Evolutionary conservation across 108 stramenopile genomes (phyloP), one percentile per base, ranked within the genome.

Genomic region (Skeletonema menzelii): DNA sequence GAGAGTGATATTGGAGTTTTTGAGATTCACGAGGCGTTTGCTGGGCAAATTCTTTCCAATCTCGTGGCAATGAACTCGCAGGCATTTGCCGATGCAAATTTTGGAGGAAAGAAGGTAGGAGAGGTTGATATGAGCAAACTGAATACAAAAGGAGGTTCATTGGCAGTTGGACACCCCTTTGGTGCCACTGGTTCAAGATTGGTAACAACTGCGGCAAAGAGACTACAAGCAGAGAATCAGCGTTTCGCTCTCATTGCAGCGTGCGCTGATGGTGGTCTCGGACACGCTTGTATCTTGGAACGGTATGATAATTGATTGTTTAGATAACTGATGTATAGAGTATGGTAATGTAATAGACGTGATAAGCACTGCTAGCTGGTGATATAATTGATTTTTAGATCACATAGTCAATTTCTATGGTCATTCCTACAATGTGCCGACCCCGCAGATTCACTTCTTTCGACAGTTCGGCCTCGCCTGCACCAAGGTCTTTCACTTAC

Each of bases 11-110:
- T 96, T 73, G 97, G 95, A 32, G 97, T 98, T 13, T 97, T 96
- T 65, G 99, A 99, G 86, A 96, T 99, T 61, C 99, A 99, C 73
- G 99, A 99, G 84, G 99, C 99, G 37, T 99, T 99, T 85, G 99
- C 99, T 27, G 99, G 99, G 32, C 97, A 99, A 86, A 92, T 99
- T 62, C 87, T 99, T 17, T 85, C 95, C 62, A 99, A 99, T 70
- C 83, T 99, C 32, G 81, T 76, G 1, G 99, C 99, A 47, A 97
- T 99, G 96, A 77, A 90, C 63, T 95, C 93, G 4, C 94, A 96
- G 69, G 80, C 81, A 63, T 99, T 98, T 75, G 97, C 96, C 19
- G 78, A 94, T 77, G 83, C 93, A 69, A 89, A 85, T 2, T 89
- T 95, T 72, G 92, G 89, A 42, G 92, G 94, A 6, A 90, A 92